Percentiles rank a stretch among this genome's conserved stretches.
phyloP scores from a whole-genome alignment of 495 filamentous ascomycete genomes.

The Penicillium antarcticum region DNA sequence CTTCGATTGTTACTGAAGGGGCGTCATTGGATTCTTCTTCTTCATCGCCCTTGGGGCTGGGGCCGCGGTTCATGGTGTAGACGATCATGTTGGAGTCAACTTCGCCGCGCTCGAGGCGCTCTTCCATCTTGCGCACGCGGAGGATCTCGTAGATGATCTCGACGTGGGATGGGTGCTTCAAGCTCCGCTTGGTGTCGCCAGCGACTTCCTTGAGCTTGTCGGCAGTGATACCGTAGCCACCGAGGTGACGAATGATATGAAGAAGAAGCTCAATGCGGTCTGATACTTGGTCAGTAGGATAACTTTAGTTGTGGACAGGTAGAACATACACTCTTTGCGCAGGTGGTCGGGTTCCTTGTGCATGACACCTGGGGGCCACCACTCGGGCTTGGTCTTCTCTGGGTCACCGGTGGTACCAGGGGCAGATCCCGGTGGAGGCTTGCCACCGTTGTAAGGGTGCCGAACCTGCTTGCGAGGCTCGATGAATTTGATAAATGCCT shows the following conservation, averaged over 20 bases:
- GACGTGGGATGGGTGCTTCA: constrained; percentile 34
- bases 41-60: constrained; percentile 37
- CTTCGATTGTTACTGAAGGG: constrained; percentile 12
- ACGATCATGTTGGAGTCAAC: constrained; percentile 39
- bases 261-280: constrained; percentile 41
- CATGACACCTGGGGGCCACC: constrained; percentile 69
- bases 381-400: constrained; percentile 64
- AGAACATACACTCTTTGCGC: constrained; percentile 63
- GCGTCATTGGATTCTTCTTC: constrained; percentile 27
- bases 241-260: constrained; percentile 45
- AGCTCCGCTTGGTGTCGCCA: constrained; percentile 36
- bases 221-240: constrained; percentile 31
- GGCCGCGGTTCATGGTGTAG: constrained; percentile 37
- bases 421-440: constrained; percentile 30
- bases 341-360: constrained; percentile 88
- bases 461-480: constrained; percentile 78
- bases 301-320: background rate
- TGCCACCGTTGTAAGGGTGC: constrained; percentile 61
- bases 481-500: constrained; percentile 77
- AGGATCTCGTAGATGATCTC: constrained; percentile 52
- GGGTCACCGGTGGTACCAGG: constrained; percentile 42
- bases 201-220: constrained; percentile 43
- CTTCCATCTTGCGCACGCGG: constrained; percentile 50
- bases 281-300: constrained; percentile 8
- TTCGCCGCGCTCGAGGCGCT: constrained; percentile 49